Base-by-base conservation (phyloP, 768 basidiomycete genomes). In the Sporobolomyces roseus region DNA sequence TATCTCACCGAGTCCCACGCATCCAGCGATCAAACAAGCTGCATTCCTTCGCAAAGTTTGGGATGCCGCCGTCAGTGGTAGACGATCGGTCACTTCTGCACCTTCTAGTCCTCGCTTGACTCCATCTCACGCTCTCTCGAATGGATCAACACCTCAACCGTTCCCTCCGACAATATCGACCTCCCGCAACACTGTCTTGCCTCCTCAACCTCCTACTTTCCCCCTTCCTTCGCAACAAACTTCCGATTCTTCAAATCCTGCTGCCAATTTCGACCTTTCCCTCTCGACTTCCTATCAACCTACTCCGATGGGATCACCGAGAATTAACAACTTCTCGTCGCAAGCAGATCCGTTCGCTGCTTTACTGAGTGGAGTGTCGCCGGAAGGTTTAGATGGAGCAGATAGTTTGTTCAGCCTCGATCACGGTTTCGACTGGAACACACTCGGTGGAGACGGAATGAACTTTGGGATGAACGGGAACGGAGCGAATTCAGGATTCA, bases 1-100 rank as follows among this genome's bases (percentile, higher is more conserved):
- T n/a, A 61, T 73, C 63, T 46, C 72, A 3, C 72, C 72, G 4
- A 66, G 56, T 48, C 46, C 33, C 19, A n/a, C 60, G 19, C 72
- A 73, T 59, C 72, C 72, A 2, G 43, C 65, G 4, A 41, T 52
- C n/a, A 50, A 62, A 14, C 72, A 73, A 30, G 72, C 72, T 1
- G 65, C 65, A 6, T 73, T 65, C 54, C 65, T 73, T 13, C 68
- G 68, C 41, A 60, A 66, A n/a, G 65, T 73, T 19, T 52, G 68
- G 49, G 71, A 72, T n/a, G 71, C 71, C 0, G 71, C 64, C 21
- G 59, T 72, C 29, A 59, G 54, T 25, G 71, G 71, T 1, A 38
- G 71, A 9, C 25, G 71, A 17, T 33, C 60, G 27, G 46, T 46
- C 30, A 55, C 62, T 43, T 64, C 62, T 6, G 62, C 58, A 12